Percentiles rank a stretch among this genome's conserved stretches.
These are phyloP conservation scores for Dunaliella primolecta DNA, from an alignment of 139 green algal genomes.

Conservation along the genomic window DNA sequence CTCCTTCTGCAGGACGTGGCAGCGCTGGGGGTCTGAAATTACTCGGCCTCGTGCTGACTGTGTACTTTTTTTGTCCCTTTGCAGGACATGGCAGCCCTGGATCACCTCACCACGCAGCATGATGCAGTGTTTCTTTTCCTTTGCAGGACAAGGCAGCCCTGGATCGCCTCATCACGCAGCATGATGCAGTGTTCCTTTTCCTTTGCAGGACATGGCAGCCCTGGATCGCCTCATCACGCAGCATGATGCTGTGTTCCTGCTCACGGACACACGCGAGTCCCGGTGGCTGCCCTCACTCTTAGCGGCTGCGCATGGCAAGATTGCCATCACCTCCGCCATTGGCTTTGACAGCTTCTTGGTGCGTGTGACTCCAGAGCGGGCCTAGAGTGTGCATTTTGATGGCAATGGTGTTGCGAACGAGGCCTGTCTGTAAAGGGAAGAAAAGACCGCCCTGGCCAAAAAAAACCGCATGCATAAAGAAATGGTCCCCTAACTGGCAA, in stretches of 20 bases:
- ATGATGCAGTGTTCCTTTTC: slow-evolving; percentile 81
- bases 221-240: slow-evolving; percentile 62
- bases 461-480: no score
- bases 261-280: slow-evolving; percentile 94
- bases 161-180: slow-evolving; percentile 54
- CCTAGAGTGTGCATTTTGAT: background rate
- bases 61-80: no score
- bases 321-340: slow-evolving; percentile 87
- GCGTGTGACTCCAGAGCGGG: background rate
- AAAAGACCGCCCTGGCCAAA: no score
- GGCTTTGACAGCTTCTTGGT: slow-evolving; percentile 89
- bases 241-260: slow-evolving; percentile 90
- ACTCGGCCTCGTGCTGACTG: no score
- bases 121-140: slow-evolving; percentile 78
- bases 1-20: background rate
- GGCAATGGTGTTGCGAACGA: background rate
- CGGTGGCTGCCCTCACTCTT: slow-evolving; percentile 88
- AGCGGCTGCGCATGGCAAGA: slow-evolving; percentile 52
- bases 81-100: slow-evolving; percentile 47
- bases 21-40: background rate
- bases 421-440: background rate
- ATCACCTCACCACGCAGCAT: slow-evolving; percentile 59
- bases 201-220: slow-evolving; percentile 29
- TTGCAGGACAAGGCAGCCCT: slow-evolving; percentile 45
- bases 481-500: no score